Base-by-base conservation (phyloP, 768 basidiomycete species). In the Tylopilus rubrobrunneus region DNA sequence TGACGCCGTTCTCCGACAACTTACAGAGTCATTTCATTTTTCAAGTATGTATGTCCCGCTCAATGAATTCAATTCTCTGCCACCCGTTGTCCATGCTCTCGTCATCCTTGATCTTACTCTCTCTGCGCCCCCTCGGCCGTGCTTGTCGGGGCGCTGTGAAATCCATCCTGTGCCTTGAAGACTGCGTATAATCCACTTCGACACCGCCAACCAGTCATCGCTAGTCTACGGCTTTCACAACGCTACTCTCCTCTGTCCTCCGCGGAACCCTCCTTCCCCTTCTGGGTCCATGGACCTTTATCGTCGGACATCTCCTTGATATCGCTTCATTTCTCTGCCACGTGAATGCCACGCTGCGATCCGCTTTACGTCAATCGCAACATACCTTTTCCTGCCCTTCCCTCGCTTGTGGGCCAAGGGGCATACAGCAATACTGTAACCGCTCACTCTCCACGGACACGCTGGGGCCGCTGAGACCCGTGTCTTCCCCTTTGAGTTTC, bases 391-490 rank as follows among this genome's bases (percentile, higher is more conserved):
- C 66, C 67, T 67, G 66, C 67, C 64, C 58, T 56, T 15, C 53
- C 45, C 53, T 67, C 66, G 66, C 64, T 66, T 68, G 59, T 62
- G 65, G 64, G 61, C 57, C 57, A 62, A 62, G 59, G 60, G 66
- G 58, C 54, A 42, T 34, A 56, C 56, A 49, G 49, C 58, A 53
- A 44, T 46, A 52, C 10, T 59, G 45, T 48, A 50, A 51, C 47
- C 51, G 34, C 47, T 56, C 49, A 27, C 59, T 67, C 62, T 64
- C 66, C 66, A 67, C 67, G 64, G 66, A 56, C 66, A 67, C 45
- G 63, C 61, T 52, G 53, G 31, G 9, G 49, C 47, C 57, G 58
- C 57, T 59, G 61, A 55, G 55, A 44, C 14, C 44, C 42, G 45
- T 50, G 40, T 56, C 2, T 56, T 51, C 56, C 58, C n/a, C 42